These are phyloP conservation scores for Fistulina hepatica DNA, from an alignment of 1,284 basidiomycete genomes.

Conservation along the genomic window DNA sequence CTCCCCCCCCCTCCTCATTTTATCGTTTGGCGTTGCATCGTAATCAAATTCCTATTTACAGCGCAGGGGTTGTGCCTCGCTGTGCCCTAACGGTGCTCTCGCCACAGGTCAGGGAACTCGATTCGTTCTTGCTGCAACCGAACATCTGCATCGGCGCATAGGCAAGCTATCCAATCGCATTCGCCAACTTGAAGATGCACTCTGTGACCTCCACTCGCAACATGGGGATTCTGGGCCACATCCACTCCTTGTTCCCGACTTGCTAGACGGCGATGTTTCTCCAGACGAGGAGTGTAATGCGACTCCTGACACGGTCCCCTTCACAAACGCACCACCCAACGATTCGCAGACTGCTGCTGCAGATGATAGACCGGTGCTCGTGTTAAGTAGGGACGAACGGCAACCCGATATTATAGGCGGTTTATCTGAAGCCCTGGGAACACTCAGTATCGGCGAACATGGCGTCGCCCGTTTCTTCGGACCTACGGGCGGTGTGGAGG, in stretches of 20 bases:
- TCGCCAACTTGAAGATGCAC: constrained; percentile 55
- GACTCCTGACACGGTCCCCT: constrained; percentile 7
- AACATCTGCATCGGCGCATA: constrained; percentile 59
- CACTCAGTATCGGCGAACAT: constrained; percentile 48
- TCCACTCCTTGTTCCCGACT: constrained; percentile 40
- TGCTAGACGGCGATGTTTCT: constrained; percentile 8
- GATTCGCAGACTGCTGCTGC: background rate
- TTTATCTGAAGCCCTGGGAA: constrained; percentile 46
- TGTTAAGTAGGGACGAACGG: constrained; percentile 1
- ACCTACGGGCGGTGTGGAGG: constrained; percentile 51
- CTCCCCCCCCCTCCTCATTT: no score
- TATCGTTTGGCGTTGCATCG: no score
- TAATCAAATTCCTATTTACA: no score
- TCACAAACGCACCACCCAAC: background rate
- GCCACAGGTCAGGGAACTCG: constrained; percentile 56
- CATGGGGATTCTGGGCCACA: constrained; percentile 40
- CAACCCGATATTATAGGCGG: constrained; percentile 24
- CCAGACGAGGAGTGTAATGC: background rate
- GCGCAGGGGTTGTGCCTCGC: constrained; percentile 52
- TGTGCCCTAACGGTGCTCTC: constrained; percentile 62
- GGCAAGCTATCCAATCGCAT: constrained; percentile 50
- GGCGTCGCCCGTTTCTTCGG: constrained; percentile 56
- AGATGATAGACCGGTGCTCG: constrained; percentile 22
- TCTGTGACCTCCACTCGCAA: constrained; percentile 38
- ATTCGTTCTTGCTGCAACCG: constrained; percentile 63